phyloP scores from a whole-genome alignment of 208 protist species.

The Angomonas ambiguus region DNA sequence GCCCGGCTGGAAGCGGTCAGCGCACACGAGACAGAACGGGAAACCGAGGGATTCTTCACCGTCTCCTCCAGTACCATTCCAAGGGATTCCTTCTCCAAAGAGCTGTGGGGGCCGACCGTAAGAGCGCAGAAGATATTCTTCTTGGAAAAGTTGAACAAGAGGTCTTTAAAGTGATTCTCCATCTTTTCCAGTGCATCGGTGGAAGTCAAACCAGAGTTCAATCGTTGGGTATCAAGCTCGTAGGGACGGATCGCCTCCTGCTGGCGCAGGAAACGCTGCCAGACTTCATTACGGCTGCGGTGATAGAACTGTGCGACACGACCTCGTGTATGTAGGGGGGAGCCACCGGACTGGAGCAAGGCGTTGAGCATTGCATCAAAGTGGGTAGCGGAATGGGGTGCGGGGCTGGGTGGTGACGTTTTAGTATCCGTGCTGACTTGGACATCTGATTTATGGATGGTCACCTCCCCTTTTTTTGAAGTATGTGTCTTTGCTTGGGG shows the following conservation, averaged over 20 bases:
- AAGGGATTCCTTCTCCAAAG: background rate
- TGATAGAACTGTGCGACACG: background rate
- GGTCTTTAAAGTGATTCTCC: constrained; percentile 6
- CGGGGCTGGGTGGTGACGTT: no score
- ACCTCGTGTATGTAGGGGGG: background rate
- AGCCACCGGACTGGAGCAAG: background rate
- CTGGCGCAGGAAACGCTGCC: background rate
- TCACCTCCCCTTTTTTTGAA: background rate
- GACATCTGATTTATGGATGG: no score
- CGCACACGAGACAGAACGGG: background rate
- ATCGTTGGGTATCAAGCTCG: background rate
- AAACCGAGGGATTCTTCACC: background rate
- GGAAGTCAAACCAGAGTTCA: background rate
- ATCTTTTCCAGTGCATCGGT: background rate
- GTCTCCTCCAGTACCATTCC: background rate
- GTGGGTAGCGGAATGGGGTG: background rate
- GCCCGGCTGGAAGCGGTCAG: constrained; percentile 2
- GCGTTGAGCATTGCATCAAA: background rate
- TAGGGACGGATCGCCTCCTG: background rate
- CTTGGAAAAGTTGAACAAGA: constrained; percentile 20
- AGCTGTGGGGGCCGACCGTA: background rate
- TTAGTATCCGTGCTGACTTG: no score
- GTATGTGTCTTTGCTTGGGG: background rate
- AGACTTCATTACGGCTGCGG: background rate
- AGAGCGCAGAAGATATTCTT: constrained; percentile 20